Conservation (phyloP, 192 early-diverging fungal genomes). For the Phycomyces nitens region DNA sequence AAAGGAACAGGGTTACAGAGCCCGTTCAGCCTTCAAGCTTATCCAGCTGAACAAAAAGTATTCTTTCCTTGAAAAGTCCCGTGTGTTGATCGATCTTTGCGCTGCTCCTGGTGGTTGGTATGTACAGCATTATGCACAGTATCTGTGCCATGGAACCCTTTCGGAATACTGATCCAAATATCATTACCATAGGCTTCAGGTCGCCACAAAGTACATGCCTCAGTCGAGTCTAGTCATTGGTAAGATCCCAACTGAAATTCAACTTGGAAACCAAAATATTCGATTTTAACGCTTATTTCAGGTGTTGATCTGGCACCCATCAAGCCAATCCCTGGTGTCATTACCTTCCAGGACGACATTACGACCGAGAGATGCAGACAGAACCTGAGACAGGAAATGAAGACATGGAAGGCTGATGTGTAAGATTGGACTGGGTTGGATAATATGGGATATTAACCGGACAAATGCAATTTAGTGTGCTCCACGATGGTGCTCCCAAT, state of each 20-base stretch:
- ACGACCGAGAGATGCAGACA: constrained; percentile 90
- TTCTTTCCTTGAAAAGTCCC: constrained; percentile 87
- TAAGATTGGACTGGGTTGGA: constrained; percentile 25
- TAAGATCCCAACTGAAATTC: constrained; percentile 4
- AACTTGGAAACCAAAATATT: not conserved
- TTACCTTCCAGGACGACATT: constrained; percentile 96
- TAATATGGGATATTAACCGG: no score
- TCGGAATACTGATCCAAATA: not conserved
- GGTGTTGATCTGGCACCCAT: constrained; percentile 93
- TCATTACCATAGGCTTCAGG: constrained; percentile 68
- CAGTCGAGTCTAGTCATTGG: constrained; percentile 88
- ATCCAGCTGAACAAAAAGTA: constrained; percentile 99
- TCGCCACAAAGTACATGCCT: constrained; percentile 98
- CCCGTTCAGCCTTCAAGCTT: constrained; percentile 98
- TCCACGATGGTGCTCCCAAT: constrained; percentile 99
- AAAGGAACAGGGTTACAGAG: constrained; percentile 98
- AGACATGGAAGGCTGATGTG: constrained; percentile 99
- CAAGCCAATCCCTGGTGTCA: constrained; percentile 92
- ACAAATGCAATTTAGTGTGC: constrained; percentile 49
- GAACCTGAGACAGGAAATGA: constrained; percentile 83
- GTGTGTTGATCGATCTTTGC: constrained; percentile 92
- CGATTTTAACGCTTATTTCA: not conserved
- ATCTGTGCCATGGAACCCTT: not conserved
- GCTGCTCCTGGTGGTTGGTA: constrained; percentile 97
- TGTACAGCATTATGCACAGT: constrained; percentile 2